Evolutionary conservation across 2,329 filamentous ascomycete genomes (phyloP).

Genomic region (Bipolaris bicolor): DNA sequence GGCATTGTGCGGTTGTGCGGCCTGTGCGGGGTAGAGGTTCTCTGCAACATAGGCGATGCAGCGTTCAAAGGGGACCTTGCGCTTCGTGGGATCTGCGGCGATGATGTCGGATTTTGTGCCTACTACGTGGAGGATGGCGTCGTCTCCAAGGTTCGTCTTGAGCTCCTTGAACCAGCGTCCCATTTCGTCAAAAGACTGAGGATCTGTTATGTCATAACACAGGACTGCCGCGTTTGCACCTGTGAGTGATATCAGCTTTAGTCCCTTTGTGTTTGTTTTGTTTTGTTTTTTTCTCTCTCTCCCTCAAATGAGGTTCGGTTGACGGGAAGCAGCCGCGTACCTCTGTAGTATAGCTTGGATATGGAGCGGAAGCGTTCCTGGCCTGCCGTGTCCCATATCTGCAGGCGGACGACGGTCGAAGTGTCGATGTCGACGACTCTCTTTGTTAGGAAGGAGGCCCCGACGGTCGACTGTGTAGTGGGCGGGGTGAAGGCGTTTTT

Average conservation of each 20-base stretch:
- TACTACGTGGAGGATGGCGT: slow-evolving; percentile 90
- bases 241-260: slow-evolving; percentile 18
- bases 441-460: slow-evolving; percentile 66
- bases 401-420: slow-evolving; percentile 84
- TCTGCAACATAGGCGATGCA: slow-evolving; percentile 96
- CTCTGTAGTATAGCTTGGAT: slow-evolving; percentile 90
- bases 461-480: slow-evolving; percentile 56
- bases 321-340: slow-evolving; percentile 29
- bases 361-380: slow-evolving; percentile 96
- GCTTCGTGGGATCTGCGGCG: slow-evolving; percentile 75
- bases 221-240: slow-evolving; percentile 92
- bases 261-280: no score
- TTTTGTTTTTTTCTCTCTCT: no score
- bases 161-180: slow-evolving; percentile 88
- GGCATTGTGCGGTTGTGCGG: slow-evolving; percentile 24
- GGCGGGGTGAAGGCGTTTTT: slow-evolving; percentile 72
- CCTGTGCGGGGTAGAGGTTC: slow-evolving; percentile 76
- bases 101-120: slow-evolving; percentile 83
- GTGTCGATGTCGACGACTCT: slow-evolving; percentile 77
- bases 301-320: neutral
- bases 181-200: slow-evolving; percentile 87
- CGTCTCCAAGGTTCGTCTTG: slow-evolving; percentile 74
- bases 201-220: slow-evolving; percentile 92
- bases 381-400: slow-evolving; percentile 96
- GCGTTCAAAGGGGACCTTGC: slow-evolving; percentile 90